Evolutionary conservation across 177 flowering plant genomes (phyloP), one percentile per base, ranked within the genome.

Genomic region (Telopea speciosissima): DNA sequence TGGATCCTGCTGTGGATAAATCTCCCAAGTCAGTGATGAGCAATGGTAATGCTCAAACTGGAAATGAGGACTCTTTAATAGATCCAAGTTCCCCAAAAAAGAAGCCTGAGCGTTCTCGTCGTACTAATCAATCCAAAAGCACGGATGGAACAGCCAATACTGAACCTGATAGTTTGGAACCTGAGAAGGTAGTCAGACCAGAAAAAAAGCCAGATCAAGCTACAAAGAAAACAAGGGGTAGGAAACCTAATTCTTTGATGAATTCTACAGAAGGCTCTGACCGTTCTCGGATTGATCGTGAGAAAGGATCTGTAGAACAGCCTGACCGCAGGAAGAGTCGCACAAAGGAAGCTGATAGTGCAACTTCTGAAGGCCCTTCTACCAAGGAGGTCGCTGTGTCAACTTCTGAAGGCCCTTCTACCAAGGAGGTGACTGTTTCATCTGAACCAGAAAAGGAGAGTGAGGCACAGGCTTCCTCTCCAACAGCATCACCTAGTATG

Each of bases 11-110:
- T 24, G 68, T 33, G 16, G 75, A 74, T 1, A 74, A 67, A 68
- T 76, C 84, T 52, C 74, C 79, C 22, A 79, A 79, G 70, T 58
- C 76, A 8, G 80, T 74, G 8, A 74, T 67, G 70, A 81, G 81
- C 80, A 87, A 84, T 79, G 90, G 90, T 61, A 61, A 69, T 40
- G 65, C 76, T 65, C 77, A 72, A 75, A 65, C 71, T 24, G 72
- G n/a, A 5, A 75, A 80, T 62, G 79, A 70, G 40, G 74, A 60
- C 63, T 66, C 82, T 14, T 26, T 72, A 45, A 45, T 42, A 25
- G 80, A 71, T 71, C 65, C 76, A 16, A 71, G 69, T 49, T 71
- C 72, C 24, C 36, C 66, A 24, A 42, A 64, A 33, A 76, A 66
- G 69, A 70, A 75, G 63, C 64, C 14, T 16, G 85, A 83, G 45